Conservation (phyloP, 2,329 filamentous ascomycete species). For the Parastagonospora nodorum region DNA sequence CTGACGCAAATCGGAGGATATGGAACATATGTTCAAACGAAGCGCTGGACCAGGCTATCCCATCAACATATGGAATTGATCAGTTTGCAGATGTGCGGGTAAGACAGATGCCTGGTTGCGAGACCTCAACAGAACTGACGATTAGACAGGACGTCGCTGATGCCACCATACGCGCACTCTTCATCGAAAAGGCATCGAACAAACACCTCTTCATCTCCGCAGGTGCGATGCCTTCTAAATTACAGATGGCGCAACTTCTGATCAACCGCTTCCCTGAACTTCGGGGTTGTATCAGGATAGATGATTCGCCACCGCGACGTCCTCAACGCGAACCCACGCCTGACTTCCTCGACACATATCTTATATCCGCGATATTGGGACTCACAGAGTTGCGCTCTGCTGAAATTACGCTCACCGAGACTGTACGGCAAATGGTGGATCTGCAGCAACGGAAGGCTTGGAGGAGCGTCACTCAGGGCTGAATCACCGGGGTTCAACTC, state of each 20-base stretch:
- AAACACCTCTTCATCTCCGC: conserved; percentile 33
- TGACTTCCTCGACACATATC: conserved; percentile 25
- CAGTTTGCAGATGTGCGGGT: conserved; percentile 38
- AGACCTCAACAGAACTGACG: conserved; percentile 12
- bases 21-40: conserved; percentile 35
- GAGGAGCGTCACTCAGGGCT: conserved; percentile 28
- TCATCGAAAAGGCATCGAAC: conserved; percentile 28
- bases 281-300: conserved; percentile 16
- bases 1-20: conserved; percentile 31
- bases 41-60: conserved; percentile 12
- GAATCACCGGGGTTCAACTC: not conserved
- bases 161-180: conserved; percentile 29
- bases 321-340: conserved; percentile 9
- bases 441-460: conserved; percentile 30
- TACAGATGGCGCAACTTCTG: conserved; percentile 27
- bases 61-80: conserved; percentile 29
- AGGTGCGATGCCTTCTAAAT: conserved; percentile 26
- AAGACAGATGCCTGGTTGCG: conserved; percentile 11
- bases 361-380: conserved; percentile 27
- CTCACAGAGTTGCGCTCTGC: conserved; percentile 22
- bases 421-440: conserved; percentile 31
- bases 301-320: conserved; percentile 16
- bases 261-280: conserved; percentile 31
- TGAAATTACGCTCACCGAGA: conserved; percentile 30
- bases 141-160: conserved; percentile 30